phyloP scores from a whole-genome alignment of 164 flowering plant genomes.

The Cinnamomum micranthum region DNA sequence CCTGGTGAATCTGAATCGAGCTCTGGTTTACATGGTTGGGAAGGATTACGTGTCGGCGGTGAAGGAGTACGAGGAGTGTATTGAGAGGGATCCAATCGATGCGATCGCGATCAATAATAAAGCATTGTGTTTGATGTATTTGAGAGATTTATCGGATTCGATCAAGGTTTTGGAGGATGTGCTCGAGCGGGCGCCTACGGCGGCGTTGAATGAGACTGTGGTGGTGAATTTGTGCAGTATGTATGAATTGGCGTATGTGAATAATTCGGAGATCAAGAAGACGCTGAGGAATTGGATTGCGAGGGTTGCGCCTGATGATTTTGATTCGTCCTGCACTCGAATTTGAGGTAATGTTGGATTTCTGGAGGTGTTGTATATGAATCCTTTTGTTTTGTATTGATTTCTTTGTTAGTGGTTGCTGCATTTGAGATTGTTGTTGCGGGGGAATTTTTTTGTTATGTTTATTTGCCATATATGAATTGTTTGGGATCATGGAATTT shows the following conservation, averaged over 20 bases:
- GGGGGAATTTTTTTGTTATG: too few species aligned
- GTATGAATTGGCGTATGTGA: slow-evolving; percentile 97
- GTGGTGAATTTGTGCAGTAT: slow-evolving; percentile 95
- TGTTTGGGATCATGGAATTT: not conserved
- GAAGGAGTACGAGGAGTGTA: slow-evolving; percentile 90
- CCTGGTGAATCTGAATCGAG: slow-evolving; percentile 71
- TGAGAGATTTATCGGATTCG: slow-evolving; percentile 89
- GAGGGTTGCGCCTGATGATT: slow-evolving; percentile 96
- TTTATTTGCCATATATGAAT: not conserved
- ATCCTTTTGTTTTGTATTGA: not conserved
- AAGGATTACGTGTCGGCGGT: slow-evolving; percentile 95
- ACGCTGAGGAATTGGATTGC: slow-evolving; percentile 93
- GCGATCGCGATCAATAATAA: slow-evolving; percentile 83
- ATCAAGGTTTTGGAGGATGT: slow-evolving; percentile 90
- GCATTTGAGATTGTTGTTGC: not conserved
- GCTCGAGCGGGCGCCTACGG: slow-evolving; percentile 77
- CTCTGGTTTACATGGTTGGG: slow-evolving; percentile 70
- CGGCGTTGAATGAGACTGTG: slow-evolving; percentile 76
- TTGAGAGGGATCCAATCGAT: slow-evolving; percentile 74
- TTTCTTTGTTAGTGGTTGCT: not conserved
- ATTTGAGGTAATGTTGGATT: slow-evolving; percentile 48
- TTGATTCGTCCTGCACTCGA: slow-evolving; percentile 85
- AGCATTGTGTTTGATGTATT: slow-evolving; percentile 92
- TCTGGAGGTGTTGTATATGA: not conserved
- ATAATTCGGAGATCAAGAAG: slow-evolving; percentile 79